Conservation (phyloP, 2,329 filamentous ascomycete genomes). For the Trichoderma guizhouense region DNA sequence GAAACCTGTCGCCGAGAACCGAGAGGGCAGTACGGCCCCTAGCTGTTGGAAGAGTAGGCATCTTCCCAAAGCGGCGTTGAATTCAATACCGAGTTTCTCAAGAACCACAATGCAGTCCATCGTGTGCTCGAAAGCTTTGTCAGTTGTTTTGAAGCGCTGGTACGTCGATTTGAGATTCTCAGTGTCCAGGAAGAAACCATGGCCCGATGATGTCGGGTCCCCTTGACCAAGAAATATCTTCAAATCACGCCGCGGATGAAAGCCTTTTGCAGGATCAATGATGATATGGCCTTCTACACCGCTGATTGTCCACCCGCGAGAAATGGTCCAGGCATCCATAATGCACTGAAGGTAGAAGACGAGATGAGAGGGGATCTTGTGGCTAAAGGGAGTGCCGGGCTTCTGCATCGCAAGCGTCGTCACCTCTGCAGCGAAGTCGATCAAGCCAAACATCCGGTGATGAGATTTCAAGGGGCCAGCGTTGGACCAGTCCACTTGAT, state of each 20-base stretch:
- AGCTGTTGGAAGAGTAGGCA: conserved; percentile 16
- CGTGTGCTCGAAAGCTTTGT: not conserved
- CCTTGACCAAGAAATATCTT: conserved; percentile 42
- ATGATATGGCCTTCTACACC: conserved; percentile 36
- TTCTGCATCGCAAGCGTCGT: conserved; percentile 46
- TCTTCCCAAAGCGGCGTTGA: conserved; percentile 22
- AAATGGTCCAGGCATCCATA: conserved; percentile 45
- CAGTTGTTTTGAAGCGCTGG: not conserved
- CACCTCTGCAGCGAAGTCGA: conserved; percentile 44
- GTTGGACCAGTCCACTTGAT: conserved; percentile 41
- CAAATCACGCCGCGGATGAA: conserved; percentile 39
- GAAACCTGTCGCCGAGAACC: conserved; percentile 38
- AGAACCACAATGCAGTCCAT: not conserved
- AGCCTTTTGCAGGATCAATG: conserved; percentile 32
- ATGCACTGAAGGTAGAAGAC: conserved; percentile 51
- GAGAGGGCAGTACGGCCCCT: conserved; percentile 36
- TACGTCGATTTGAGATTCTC: not conserved
- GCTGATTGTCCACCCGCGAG: conserved; percentile 41
- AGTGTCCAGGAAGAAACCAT: conserved; percentile 17
- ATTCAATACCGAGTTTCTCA: conserved; percentile 16
- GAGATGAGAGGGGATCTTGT: conserved; percentile 43
- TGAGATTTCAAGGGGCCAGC: conserved; percentile 30
- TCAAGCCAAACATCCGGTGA: conserved; percentile 42
- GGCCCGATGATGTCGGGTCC: conserved; percentile 21
- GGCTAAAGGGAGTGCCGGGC: conserved; percentile 34